These are phyloP conservation scores for Zopfochytrium polystomum DNA, from an alignment of 371 early-diverging fungal genomes.

Conservation along the genomic window DNA sequence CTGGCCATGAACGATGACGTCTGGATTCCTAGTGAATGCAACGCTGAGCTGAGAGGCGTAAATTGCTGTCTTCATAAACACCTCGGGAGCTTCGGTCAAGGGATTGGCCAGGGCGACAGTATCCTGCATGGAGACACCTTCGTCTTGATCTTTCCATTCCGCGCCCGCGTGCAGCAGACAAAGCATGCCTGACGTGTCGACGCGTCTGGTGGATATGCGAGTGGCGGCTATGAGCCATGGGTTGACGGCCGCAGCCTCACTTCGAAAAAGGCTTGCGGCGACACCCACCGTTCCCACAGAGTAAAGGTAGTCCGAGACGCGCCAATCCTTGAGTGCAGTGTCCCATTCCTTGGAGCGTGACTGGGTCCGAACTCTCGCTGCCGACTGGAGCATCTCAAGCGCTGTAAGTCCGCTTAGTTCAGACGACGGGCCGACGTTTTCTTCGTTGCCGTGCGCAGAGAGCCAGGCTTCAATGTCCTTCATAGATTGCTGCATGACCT, in stretches of 20 bases:
- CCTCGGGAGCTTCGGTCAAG: not conserved
- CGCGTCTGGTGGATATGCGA: not conserved
- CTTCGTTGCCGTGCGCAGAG: not conserved
- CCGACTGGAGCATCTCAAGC: not conserved
- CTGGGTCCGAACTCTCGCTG: not conserved
- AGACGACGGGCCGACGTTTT: not conserved
- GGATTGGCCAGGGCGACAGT: not conserved
- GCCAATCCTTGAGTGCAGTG: not conserved
- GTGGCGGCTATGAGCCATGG: constrained; percentile 8
- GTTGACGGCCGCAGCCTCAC: constrained; percentile 9
- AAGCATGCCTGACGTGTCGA: constrained; percentile 4
- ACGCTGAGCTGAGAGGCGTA: constrained; percentile 4
- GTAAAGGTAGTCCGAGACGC: constrained; percentile 12
- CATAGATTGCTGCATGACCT: not conserved
- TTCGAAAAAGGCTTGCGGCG: not conserved
- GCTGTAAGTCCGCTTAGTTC: not conserved
- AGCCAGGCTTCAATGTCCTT: not conserved
- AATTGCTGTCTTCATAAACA: not conserved
- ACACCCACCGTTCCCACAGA: constrained; percentile 6
- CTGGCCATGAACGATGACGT: constrained; percentile 4
- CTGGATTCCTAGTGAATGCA: constrained; percentile 9
- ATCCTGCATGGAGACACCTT: constrained; percentile 7
- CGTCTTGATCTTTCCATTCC: not conserved
- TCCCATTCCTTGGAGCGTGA: not conserved
- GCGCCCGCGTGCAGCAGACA: constrained; percentile 14